A percentile compares a stretch with the other conserved stretches of the same genome.
Conservation (phyloP, 345 rosid genomes). For the Aegle marmelos region DNA sequence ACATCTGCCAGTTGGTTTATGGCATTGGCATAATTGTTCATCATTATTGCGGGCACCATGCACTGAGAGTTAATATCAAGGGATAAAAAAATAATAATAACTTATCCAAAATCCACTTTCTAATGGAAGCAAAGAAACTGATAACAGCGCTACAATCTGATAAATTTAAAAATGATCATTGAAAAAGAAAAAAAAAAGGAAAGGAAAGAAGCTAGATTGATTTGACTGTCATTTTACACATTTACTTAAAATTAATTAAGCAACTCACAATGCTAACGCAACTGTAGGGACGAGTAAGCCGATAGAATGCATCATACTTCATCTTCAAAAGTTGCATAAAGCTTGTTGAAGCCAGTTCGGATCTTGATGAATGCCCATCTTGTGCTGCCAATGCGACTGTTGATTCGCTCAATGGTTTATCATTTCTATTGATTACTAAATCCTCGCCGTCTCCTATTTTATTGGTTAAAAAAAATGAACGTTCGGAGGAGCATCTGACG, state of each 20-base stretch:
- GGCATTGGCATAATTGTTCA: neutral
- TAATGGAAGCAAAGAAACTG: constrained; percentile 29
- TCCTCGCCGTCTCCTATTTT: neutral
- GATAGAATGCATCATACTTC: constrained; percentile 3
- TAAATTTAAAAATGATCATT: neutral
- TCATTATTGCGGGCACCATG: neutral
- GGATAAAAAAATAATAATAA: too few species aligned
- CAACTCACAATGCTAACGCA: constrained; percentile 30
- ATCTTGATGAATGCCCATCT: neutral
- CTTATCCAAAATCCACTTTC: neutral
- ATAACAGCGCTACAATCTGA: constrained; percentile 24
- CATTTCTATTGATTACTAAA: neutral
- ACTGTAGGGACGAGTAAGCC: constrained; percentile 29
- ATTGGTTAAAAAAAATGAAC: neutral
- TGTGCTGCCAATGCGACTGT: neutral
- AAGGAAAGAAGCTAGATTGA: too few species aligned
- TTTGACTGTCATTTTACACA: too few species aligned
- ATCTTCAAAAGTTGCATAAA: neutral
- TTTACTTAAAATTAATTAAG: neutral
- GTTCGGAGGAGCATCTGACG: neutral
- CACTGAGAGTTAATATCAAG: neutral
- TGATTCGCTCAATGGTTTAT: neutral
- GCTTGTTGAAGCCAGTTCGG: neutral
- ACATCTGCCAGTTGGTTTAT: neutral
- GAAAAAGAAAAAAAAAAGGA: too few species aligned